Conservation (phyloP, 352 stramenopile species). For the Globisporangium uncinulatum region DNA sequence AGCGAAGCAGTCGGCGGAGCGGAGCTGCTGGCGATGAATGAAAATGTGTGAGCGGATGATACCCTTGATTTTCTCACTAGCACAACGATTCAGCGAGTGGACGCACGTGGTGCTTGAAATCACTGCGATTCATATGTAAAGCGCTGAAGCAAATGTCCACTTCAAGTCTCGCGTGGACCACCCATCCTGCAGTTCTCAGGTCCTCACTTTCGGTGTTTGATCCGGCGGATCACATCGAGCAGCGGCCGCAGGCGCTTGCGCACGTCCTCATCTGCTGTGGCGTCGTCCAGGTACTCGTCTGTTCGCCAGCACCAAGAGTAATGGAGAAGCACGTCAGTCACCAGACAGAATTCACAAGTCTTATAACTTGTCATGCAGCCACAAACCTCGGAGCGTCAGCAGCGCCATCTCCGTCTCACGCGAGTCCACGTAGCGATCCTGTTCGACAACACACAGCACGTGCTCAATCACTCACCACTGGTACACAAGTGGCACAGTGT, state of each 20-base stretch:
- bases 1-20: background rate
- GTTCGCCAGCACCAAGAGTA: background rate
- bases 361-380: background rate
- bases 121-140: constrained; percentile 2
- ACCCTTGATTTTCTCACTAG: background rate
- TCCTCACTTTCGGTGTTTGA: constrained; percentile 17
- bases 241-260: constrained; percentile 72
- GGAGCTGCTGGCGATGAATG: background rate
- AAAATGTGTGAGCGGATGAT: background rate
- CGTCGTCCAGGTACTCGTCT: constrained; percentile 73
- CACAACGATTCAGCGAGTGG: background rate
- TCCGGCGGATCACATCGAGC: constrained; percentile 44
- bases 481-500: background rate
- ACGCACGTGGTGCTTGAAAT: background rate
- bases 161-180: constrained; percentile 1
- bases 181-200: constrained; percentile 3
- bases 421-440: constrained; percentile 59
- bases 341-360: background rate
- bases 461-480: background rate
- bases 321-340: background rate
- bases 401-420: constrained; percentile 50
- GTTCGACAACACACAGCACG: background rate
- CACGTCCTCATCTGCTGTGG: constrained; percentile 48
- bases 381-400: constrained; percentile 40
- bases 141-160: background rate